Base-by-base conservation (phyloP, 1,284 basidiomycete species). In the Mycena citricolor region DNA sequence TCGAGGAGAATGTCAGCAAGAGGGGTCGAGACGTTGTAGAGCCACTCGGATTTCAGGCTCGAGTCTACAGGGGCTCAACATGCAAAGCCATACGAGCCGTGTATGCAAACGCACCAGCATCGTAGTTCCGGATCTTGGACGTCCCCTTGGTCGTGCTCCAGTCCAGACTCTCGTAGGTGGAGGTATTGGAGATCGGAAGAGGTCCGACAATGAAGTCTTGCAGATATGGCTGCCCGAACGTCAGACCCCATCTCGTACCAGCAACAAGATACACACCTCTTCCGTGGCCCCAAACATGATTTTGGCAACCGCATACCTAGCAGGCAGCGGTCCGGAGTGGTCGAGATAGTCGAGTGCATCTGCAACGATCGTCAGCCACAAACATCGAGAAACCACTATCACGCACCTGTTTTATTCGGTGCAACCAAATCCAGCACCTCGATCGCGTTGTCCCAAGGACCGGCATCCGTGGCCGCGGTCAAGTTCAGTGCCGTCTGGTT, bases 201-300 rank as follows among this genome's bases (percentile, higher is more conserved):
- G 54, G 54, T 8, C 54, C 54, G 5, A 56, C 54, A 16, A 54
- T 51, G 24, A 54, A 52, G 14, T 56, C 54, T 32, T 54, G 52
- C 13, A 54, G 30, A n/a, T 47, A 54, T 11, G 54, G 54, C 37
- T 56, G 17, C n/a, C n/a, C n/a, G n/a, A n/a, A n/a, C n/a, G n/a
- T n/a, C n/a, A n/a, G n/a, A n/a, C n/a, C n/a, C n/a, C n/a, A n/a
- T n/a, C n/a, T n/a, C n/a, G n/a, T n/a, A n/a, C n/a, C n/a, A n/a
- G n/a, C n/a, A n/a, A n/a, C n/a, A n/a, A n/a, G n/a, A n/a, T n/a
- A n/a, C n/a, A 17, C 23, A 46, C 48, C 39, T 50, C 35, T 25
- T 49, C 37, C 1, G 43, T 52, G 23, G 54, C 54, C n/a, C 52
- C 49, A 26, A 56, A 54, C 20, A 44, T 41, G 17, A 56, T 52